Percentiles rank a stretch among this genome's conserved stretches.
Evolutionary conservation across 305 asterid genomes (phyloP).

Genomic region (Fraxinus ornus): DNA sequence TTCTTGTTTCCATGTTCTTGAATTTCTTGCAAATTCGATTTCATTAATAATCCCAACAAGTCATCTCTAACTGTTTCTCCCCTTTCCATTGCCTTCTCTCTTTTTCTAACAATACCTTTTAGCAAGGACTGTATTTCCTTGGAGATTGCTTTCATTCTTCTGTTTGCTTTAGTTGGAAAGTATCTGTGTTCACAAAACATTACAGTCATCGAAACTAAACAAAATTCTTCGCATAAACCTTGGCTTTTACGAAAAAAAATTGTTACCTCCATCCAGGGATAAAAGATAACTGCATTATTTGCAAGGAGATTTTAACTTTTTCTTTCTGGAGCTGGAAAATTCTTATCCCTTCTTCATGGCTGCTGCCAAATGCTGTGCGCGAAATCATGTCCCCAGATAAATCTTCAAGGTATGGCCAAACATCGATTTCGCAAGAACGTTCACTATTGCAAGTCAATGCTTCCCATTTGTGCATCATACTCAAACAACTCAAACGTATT

Average conservation of each 20-base stretch:
- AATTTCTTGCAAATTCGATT: slow-evolving; percentile 35
- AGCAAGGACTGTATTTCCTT: slow-evolving; percentile 33
- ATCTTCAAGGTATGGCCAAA: slow-evolving; percentile 45
- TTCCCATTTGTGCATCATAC: slow-evolving; percentile 50
- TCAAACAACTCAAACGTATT: slow-evolving; percentile 27
- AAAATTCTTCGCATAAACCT: background rate
- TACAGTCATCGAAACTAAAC: background rate
- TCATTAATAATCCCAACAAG: slow-evolving; percentile 46
- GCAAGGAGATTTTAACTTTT: slow-evolving; percentile 19
- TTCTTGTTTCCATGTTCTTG: slow-evolving; percentile 34
- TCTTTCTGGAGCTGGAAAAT: slow-evolving; percentile 43
- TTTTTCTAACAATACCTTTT: slow-evolving; percentile 30
- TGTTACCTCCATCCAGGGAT: slow-evolving; percentile 39
- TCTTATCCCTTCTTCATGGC: slow-evolving; percentile 44
- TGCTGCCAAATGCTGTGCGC: slow-evolving; percentile 49
- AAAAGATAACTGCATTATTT: slow-evolving; percentile 8
- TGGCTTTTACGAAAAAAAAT: background rate
- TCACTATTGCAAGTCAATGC: slow-evolving; percentile 6
- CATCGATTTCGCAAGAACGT: slow-evolving; percentile 39
- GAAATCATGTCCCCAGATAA: slow-evolving; percentile 49
- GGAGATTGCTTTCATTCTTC: slow-evolving; percentile 31
- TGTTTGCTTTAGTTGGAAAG: slow-evolving; percentile 46
- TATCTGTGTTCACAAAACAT: slow-evolving; percentile 24
- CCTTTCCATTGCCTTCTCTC: slow-evolving; percentile 32
- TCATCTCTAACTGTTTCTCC: slow-evolving; percentile 30